Percentiles rank a stretch among this genome's conserved stretches.
These are phyloP conservation scores for Musa acuminata DNA, from an alignment of 176 grass and related monocot genomes.

Conservation along the genomic window DNA sequence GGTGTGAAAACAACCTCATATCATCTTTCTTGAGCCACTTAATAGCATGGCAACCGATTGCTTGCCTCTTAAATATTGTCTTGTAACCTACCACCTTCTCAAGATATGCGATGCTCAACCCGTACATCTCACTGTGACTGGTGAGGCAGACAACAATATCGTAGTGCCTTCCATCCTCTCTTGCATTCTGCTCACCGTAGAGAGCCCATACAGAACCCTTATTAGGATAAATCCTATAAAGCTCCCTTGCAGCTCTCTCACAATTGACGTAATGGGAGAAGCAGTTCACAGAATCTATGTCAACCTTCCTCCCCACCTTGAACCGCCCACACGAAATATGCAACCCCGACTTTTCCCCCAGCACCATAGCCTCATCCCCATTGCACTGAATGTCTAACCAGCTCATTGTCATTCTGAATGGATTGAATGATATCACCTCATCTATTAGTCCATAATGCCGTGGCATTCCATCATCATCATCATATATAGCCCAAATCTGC, in stretches of 20 bases:
- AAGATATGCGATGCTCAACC: conserved; percentile 68
- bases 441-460: conserved; percentile 64
- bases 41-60: conserved; percentile 40
- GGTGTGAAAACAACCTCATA: conserved; percentile 50
- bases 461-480: conserved; percentile 79
- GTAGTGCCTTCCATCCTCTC: conserved; percentile 30
- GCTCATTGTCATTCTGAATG: conserved; percentile 35
- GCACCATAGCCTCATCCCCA: conserved; percentile 29
- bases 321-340: conserved; percentile 51
- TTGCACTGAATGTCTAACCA: conserved; percentile 60
- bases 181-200: conserved; percentile 15
- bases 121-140: conserved; percentile 39
- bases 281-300: conserved; percentile 61
- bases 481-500: conserved; percentile 89
- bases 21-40: conserved; percentile 37
- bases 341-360: conserved; percentile 20
- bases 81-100: conserved; percentile 74
- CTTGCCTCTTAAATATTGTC: conserved; percentile 63
- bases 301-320: conserved; percentile 49
- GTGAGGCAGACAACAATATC: conserved; percentile 70
- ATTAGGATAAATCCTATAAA: conserved; percentile 58
- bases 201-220: conserved; percentile 82
- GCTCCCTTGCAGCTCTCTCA: conserved; percentile 44
- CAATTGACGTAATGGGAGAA: conserved; percentile 61
- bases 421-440: conserved; percentile 22